phyloP scores from a whole-genome alignment of 192 early-diverging fungal species.

The Dissophora globulifera region DNA sequence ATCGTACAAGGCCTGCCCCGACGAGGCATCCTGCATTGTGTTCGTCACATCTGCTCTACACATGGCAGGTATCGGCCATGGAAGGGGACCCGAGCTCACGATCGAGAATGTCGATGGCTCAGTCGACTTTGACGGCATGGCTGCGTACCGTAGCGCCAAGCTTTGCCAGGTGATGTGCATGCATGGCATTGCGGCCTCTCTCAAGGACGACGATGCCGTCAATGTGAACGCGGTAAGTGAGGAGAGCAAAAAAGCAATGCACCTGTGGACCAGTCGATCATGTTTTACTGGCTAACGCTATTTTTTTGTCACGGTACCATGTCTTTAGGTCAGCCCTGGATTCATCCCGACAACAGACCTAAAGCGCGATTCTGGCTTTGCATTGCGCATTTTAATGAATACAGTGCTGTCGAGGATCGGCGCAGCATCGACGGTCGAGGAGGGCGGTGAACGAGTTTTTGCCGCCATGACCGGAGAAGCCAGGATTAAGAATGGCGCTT shows the following conservation, averaged over 20 bases:
- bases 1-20: conserved; percentile 7
- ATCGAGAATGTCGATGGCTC: conserved; percentile 46
- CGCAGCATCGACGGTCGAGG: conserved; percentile 32
- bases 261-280: not conserved
- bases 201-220: conserved; percentile 18
- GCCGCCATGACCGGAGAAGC: conserved; percentile 14
- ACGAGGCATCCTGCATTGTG: conserved; percentile 32
- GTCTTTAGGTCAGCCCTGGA: conserved; percentile 36
- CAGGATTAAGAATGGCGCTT: conserved; percentile 23
- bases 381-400: conserved; percentile 36
- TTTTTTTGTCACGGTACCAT: not conserved
- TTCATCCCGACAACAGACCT: conserved; percentile 49
- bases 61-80: conserved; percentile 31
- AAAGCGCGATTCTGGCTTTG: conserved; percentile 43
- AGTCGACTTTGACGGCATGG: conserved; percentile 42
- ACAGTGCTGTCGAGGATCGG: conserved; percentile 37
- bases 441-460: conserved; percentile 38
- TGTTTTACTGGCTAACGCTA: no score
- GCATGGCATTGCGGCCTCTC: conserved; percentile 10
- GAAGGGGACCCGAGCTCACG: conserved; percentile 44
- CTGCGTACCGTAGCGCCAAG: conserved; percentile 53
- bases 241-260: no score
- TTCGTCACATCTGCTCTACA: conserved; percentile 53
- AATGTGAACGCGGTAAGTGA: conserved; percentile 38
- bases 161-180: conserved; percentile 37